phyloP scores from a whole-genome alignment of 257 asterid species.

The Mitragyna speciosa region DNA sequence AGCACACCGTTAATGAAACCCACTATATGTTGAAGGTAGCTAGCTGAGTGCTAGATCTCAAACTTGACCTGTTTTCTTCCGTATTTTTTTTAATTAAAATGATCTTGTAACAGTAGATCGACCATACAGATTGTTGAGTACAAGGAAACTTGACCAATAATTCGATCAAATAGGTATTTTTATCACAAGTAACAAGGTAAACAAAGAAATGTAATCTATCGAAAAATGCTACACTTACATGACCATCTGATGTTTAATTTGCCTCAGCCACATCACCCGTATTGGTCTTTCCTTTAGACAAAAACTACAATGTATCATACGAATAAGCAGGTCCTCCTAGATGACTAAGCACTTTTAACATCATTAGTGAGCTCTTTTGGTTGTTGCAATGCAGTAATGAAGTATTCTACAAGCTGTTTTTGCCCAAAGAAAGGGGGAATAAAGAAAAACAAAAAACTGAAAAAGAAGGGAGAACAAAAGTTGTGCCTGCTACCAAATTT shows the following conservation, averaged over 20 bases:
- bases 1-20: neutral
- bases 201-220: constrained; percentile 1
- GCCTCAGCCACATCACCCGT: constrained; percentile 8
- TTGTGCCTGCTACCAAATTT: constrained; percentile 21
- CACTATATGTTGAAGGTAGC: neutral
- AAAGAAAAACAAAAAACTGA: constrained; percentile 9
- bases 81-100: neutral
- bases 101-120: neutral
- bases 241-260: constrained; percentile 5
- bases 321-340: constrained; percentile 25
- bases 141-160: neutral
- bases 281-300: neutral
- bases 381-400: constrained; percentile 25
- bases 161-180: neutral
- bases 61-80: neutral
- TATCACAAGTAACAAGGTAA: neutral
- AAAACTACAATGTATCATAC: constrained; percentile 17
- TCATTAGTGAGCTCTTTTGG: constrained; percentile 24
- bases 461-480: constrained; percentile 28
- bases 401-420: constrained; percentile 38
- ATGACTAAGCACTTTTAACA: constrained; percentile 18
- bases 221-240: constrained; percentile 8
- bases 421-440: constrained; percentile 16
- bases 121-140: neutral
- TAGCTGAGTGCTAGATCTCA: neutral